Evolutionary conservation across 1,284 basidiomycete genomes (phyloP).

Genomic region (Puccinia novopanici): DNA sequence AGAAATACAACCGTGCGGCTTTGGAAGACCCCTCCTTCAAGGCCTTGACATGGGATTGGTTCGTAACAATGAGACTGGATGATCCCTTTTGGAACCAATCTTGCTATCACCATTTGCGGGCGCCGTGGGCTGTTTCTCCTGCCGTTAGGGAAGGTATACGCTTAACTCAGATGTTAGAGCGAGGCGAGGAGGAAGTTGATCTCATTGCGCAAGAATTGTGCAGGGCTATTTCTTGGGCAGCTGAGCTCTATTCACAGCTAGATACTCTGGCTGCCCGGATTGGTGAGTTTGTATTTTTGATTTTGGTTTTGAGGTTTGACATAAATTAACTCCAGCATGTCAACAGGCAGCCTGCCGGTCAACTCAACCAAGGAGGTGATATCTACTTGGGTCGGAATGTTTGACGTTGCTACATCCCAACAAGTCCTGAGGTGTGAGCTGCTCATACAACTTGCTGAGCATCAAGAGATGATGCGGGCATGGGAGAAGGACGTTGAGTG

Average conservation of each 20-base stretch:
- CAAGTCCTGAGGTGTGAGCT: background rate
- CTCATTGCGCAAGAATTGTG: constrained; percentile 3
- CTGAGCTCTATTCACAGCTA: background rate
- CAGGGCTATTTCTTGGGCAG: constrained; percentile 15
- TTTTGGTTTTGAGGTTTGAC: too few relatives aligned
- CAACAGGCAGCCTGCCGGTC: background rate
- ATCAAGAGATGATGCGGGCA: constrained; percentile 19
- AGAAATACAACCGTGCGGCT: background rate
- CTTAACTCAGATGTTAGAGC: background rate
- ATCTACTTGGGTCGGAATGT: background rate
- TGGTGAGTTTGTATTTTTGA: too few relatives aligned
- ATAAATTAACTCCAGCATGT: too few relatives aligned
- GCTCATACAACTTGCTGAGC: background rate
- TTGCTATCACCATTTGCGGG: background rate
- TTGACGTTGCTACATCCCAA: background rate
- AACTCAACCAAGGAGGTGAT: background rate
- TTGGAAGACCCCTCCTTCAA: background rate
- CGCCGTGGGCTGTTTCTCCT: background rate
- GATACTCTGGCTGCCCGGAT: constrained; percentile 1
- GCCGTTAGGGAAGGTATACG: background rate
- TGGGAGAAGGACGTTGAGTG: too few relatives aligned
- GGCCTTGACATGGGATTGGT: background rate
- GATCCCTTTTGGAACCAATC: background rate
- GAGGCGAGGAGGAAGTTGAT: background rate
- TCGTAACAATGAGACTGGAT: background rate